Percentiles rank a stretch among this genome's conserved stretches.
phyloP scores from a whole-genome alignment of 164 flowering plant species.

The Euptelea pleiosperma region DNA sequence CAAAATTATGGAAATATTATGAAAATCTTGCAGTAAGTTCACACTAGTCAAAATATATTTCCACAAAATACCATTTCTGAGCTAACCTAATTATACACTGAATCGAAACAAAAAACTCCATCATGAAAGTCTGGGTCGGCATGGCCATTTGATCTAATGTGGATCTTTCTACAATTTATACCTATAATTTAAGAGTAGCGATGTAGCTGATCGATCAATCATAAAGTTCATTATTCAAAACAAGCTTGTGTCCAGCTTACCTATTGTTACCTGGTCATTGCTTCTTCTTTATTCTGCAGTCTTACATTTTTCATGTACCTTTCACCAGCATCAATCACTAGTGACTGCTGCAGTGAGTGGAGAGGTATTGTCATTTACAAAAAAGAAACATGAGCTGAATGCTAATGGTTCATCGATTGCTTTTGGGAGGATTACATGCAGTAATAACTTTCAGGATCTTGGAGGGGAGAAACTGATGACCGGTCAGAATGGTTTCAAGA shows the following conservation, averaged over 20 bases:
- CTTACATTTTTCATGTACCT: background rate
- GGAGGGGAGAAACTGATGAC: slow-evolving; percentile 8
- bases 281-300: background rate
- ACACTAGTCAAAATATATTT: background rate
- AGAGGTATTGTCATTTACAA: background rate
- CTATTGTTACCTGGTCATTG: background rate
- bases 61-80: too few relatives aligned
- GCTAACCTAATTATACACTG: too few relatives aligned
- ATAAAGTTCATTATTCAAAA: background rate
- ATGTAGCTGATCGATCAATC: too few relatives aligned
- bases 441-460: background rate
- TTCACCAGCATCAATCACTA: slow-evolving; percentile 1
- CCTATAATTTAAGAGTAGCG: too few relatives aligned
- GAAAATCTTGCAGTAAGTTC: background rate
- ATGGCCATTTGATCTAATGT: too few relatives aligned
- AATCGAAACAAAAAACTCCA: too few relatives aligned
- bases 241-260: too few relatives aligned
- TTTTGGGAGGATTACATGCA: background rate
- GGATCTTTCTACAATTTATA: too few relatives aligned
- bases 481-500: slow-evolving; percentile 4
- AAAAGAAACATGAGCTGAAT: slow-evolving; percentile 4
- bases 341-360: background rate
- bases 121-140: too few relatives aligned
- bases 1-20: too few relatives aligned
- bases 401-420: slow-evolving; percentile 1